phyloP scores from a whole-genome alignment of 2,329 filamentous ascomycete genomes.

The Blastomyces parvus region DNA sequence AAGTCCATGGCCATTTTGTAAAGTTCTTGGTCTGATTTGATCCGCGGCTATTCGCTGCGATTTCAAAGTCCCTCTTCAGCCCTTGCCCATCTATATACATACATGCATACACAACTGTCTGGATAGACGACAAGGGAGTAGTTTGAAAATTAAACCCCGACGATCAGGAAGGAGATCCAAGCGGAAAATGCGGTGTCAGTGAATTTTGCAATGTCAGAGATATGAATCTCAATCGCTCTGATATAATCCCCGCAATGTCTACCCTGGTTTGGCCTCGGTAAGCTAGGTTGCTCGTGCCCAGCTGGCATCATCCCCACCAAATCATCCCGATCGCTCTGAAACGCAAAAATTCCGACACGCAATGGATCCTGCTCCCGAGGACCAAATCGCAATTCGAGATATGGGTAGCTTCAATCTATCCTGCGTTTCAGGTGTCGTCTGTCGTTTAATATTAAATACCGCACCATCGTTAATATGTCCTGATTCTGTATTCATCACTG shows the following conservation, averaged over 20 bases:
- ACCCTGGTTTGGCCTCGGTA: not conserved
- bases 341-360: not conserved
- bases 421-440: not conserved
- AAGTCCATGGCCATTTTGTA: not conserved
- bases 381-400: not conserved
- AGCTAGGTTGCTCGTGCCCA: not conserved
- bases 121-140: not conserved
- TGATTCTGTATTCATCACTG: not conserved
- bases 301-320: not conserved
- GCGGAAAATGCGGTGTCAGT: not conserved
- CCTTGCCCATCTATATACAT: not conserved
- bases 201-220: not conserved
- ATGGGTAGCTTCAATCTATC: not conserved
- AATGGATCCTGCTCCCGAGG: not conserved
- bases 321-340: not conserved
- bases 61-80: not conserved
- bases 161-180: not conserved
- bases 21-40: not conserved
- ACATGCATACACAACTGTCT: not conserved
- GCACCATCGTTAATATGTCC: not conserved
- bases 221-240: not conserved
- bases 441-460: not conserved
- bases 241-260: not conserved
- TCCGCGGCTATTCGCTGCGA: not conserved
- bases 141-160: not conserved